Base-by-base conservation (phyloP, 768 basidiomycete species). In the Paxillus ammoniavirescens region DNA sequence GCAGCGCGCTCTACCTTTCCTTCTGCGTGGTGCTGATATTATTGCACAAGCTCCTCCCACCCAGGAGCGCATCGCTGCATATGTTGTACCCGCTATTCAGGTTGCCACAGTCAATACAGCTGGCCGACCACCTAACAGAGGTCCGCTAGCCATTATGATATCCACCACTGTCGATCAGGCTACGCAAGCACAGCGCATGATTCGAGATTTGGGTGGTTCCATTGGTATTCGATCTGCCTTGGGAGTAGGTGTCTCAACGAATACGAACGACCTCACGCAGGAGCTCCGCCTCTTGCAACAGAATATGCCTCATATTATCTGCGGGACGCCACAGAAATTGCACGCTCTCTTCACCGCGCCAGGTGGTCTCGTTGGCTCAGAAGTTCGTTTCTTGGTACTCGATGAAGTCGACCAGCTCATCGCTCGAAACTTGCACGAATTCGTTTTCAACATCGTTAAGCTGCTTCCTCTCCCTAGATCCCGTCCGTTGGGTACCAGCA, bases 131-230 rank as follows among this genome's bases (percentile, higher is more conserved):
- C 78, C 84, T 14, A 82, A 82, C 55, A 84, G 86, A 30, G 95
- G 95, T 3, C 92, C 36, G 71, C 70, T 92, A 35, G 93, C 91
- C 14, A 83, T 98, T 61, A 91, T 99, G 81, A 82, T 98, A 41
- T 98, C 96, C 17, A 98, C 97, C 0, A 99, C 96, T 0, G 95
- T 98, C 21, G 97, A 99, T 73, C 97, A 98, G 71, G 95, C 97
- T 6, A 96, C 93, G 2, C 97, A 98, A 72, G 95, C 95, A 26
- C 92, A 93, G 61, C 86, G 91, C 28, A 93, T 94, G 89, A 91
- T 92, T 63, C 86, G 95, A 42, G 95, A 97, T 68, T 76, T 99
- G 23, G 97, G 97, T 26, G 88, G 91, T 1, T 86, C 91, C 9
- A 93, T 98, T 61, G 95, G 96, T 12, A 86, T 99, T 50, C 82